phyloP scores from a whole-genome alignment of 768 basidiomycete genomes.

The Hygrocybe punicea region DNA sequence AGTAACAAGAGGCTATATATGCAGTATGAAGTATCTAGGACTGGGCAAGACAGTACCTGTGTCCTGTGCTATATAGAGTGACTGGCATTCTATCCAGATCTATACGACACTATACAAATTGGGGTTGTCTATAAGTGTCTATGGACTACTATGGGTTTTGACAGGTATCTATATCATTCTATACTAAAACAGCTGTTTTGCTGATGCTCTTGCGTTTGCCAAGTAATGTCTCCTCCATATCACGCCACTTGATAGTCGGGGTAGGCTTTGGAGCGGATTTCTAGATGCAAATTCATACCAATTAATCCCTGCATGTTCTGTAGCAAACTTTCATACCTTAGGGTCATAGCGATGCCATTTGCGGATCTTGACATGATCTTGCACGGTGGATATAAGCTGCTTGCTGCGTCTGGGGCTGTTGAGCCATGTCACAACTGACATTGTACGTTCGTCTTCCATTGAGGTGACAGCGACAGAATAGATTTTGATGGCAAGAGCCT shows the following conservation, averaged over 20 bases:
- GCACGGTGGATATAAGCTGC: slow-evolving; percentile 12
- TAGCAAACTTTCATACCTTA: neutral
- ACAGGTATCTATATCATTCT: no score
- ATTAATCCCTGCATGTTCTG: neutral
- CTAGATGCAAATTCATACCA: neutral
- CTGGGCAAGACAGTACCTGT: no score
- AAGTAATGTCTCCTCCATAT: neutral
- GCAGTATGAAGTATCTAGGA: no score
- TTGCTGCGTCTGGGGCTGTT: slow-evolving; percentile 13
- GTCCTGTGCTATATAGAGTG: no score
- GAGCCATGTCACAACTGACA: slow-evolving; percentile 20
- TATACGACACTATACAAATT: no score
- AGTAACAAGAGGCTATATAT: no score
- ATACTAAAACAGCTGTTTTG: no score
- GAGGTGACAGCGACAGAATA: slow-evolving; percentile 8
- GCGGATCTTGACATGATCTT: slow-evolving; percentile 2
- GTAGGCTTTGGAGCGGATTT: neutral
- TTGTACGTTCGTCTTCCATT: slow-evolving; percentile 19
- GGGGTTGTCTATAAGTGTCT: no score
- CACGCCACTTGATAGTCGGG: slow-evolving; percentile 1
- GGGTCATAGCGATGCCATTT: neutral
- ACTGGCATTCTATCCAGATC: no score
- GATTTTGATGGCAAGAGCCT: slow-evolving; percentile 6
- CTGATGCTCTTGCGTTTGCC: neutral
- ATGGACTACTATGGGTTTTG: no score